These are phyloP conservation scores for Cyclotella distinguenda DNA, from an alignment of 108 stramenopile genomes.

Conservation along the genomic window DNA sequence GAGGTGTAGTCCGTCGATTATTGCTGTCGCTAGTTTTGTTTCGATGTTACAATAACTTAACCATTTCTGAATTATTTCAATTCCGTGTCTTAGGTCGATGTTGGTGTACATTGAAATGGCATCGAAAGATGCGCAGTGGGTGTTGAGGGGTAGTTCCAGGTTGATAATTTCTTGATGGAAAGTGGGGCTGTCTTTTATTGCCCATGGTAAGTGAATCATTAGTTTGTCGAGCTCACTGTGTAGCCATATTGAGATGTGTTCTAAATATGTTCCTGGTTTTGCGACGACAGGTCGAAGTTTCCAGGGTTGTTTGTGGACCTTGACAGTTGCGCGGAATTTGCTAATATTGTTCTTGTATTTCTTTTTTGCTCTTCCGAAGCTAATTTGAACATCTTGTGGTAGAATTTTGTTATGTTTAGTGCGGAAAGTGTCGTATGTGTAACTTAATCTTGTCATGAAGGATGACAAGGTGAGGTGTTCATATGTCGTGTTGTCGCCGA, in stretches of 20 bases:
- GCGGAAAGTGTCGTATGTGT: neutral
- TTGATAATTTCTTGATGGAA: no score
- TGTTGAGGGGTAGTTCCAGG: no score
- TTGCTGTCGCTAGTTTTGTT: neutral
- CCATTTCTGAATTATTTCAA: no score
- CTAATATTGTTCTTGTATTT: neutral
- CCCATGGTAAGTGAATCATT: neutral
- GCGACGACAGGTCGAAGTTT: neutral
- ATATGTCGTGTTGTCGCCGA: neutral
- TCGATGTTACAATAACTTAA: neutral
- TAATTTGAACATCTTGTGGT: neutral
- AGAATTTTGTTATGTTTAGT: neutral
- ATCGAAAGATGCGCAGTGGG: no score
- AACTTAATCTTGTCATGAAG: neutral
- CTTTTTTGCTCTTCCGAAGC: neutral
- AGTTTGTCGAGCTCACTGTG: neutral
- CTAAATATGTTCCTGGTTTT: neutral
- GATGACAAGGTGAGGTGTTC: neutral
- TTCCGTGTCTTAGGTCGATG: no score
- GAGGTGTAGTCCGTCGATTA: neutral
- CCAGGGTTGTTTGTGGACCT: neutral
- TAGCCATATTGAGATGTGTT: neutral
- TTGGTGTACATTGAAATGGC: no score
- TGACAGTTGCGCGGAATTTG: neutral
- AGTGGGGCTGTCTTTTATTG: neutral